Conservation (phyloP, 169 alveolate species). For the Prorocentrum cordatum region DNA sequence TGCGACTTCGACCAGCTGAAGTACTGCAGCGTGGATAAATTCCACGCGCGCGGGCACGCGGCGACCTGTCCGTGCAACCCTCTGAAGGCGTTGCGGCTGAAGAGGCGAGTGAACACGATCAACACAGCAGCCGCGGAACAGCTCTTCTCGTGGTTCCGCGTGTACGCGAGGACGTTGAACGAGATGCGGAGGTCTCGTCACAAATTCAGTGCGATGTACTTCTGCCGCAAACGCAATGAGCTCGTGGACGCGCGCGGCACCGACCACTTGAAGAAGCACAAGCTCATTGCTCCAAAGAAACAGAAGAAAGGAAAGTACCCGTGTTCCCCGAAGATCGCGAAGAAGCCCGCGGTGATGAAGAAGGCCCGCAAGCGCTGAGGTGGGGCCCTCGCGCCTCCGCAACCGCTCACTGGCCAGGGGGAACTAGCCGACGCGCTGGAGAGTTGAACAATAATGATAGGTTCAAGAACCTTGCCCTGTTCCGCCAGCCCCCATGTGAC, state of each 20-base stretch:
- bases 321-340: no score
- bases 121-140: constrained; percentile 21
- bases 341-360: no score
- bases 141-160: constrained; percentile 26
- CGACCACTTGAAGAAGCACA: neutral
- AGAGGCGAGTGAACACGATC: neutral
- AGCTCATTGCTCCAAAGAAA: no score
- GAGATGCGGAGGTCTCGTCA: neutral
- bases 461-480: no score
- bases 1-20: neutral
- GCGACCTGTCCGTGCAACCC: neutral
- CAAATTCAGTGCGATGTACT: neutral
- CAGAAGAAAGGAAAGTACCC: no score
- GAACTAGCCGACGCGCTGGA: no score
- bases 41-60: constrained; percentile 16
- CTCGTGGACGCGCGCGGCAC: neutral
- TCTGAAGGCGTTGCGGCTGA: neutral
- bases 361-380: no score
- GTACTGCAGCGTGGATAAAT: neutral
- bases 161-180: neutral
- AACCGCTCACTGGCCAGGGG: no score
- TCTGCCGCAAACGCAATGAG: neutral
- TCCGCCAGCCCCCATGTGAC: no score
- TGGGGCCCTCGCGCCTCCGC: no score
- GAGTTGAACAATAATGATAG: no score